Conservation (phyloP, 2,329 filamentous ascomycete genomes). For the Aureobasidium sp. region DNA sequence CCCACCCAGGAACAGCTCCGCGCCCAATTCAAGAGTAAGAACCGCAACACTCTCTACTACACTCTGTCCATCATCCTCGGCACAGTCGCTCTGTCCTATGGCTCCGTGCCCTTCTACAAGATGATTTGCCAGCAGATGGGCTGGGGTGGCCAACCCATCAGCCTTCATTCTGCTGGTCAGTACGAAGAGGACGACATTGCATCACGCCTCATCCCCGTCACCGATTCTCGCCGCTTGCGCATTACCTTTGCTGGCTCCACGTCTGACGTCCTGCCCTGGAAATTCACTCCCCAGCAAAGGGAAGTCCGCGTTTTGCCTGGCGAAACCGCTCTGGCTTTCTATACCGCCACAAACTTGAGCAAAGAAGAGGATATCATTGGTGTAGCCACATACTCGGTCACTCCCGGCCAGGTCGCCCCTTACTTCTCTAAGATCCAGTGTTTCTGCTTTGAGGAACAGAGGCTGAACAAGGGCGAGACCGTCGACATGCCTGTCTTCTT, state of each 20-base stretch:
- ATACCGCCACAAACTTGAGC: conserved; percentile 88
- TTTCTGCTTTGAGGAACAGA: conserved; percentile 96
- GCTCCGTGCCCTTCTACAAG: conserved; percentile 79
- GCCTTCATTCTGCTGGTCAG: conserved; percentile 48
- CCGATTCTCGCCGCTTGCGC: conserved; percentile 71
- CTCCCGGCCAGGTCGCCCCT: conserved; percentile 86
- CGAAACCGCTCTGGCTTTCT: conserved; percentile 94
- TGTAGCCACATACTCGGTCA: conserved; percentile 95
- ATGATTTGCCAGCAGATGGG: conserved; percentile 77
- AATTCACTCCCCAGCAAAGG: conserved; percentile 91
- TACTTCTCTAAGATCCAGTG: conserved; percentile 99
- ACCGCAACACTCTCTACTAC: conserved; percentile 63
- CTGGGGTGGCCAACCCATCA: conserved; percentile 88
- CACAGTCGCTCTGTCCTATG: conserved; percentile 72
- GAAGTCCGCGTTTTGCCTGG: conserved; percentile 93
- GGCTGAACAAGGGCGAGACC: conserved; percentile 87
- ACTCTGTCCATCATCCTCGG: conserved; percentile 68
- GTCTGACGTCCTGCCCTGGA: conserved; percentile 93
- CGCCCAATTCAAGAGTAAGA: conserved; percentile 57
- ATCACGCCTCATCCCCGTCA: conserved; percentile 70
- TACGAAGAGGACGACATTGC: conserved; percentile 48
- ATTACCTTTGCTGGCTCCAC: conserved; percentile 96
- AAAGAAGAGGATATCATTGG: conserved; percentile 85
- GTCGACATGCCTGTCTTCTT: conserved; percentile 99
- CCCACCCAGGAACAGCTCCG: conserved; percentile 57